Conservation (phyloP, 352 stramenopile species). For the Peronospora tabacina region DNA sequence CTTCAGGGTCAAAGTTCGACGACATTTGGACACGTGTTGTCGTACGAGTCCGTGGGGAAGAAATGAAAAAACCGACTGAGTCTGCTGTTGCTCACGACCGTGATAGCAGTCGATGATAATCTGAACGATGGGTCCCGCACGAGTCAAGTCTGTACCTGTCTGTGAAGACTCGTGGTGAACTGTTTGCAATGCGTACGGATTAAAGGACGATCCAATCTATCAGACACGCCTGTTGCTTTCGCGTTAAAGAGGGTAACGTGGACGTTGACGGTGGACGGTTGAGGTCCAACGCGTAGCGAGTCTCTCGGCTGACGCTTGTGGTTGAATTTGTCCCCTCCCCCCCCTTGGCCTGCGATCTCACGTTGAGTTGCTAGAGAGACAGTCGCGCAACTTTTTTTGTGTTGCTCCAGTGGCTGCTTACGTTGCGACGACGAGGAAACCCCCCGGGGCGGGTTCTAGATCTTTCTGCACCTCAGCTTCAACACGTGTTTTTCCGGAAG, state of each 20-base stretch:
- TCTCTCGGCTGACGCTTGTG: conserved; percentile 14
- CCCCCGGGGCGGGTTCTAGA: neutral
- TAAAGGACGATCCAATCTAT: neutral
- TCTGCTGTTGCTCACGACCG: too few relatives aligned
- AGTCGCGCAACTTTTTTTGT: conserved; percentile 7
- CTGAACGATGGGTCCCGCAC: too few relatives aligned
- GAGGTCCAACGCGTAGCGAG: conserved; percentile 27
- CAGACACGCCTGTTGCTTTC: neutral
- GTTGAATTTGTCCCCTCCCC: conserved; percentile 20
- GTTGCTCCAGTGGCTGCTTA: neutral
- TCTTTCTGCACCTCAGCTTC: neutral
- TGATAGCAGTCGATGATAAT: too few relatives aligned
- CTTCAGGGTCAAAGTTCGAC: conserved; percentile 16
- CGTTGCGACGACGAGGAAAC: neutral
- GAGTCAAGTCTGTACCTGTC: conserved; percentile 22
- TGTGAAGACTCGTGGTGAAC: conserved; percentile 3
- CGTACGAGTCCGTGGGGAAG: neutral
- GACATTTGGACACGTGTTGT: conserved; percentile 11
- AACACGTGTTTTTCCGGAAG: neutral
- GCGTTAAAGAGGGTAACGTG: conserved; percentile 5
- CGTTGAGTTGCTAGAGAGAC: conserved; percentile 1
- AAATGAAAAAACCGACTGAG: neutral
- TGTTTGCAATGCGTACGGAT: neutral
- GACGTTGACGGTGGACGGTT: conserved; percentile 22
- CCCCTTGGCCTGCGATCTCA: conserved; percentile 16